Conservation (phyloP, 306 rosid genomes). For the Quillaja saponaria region DNA sequence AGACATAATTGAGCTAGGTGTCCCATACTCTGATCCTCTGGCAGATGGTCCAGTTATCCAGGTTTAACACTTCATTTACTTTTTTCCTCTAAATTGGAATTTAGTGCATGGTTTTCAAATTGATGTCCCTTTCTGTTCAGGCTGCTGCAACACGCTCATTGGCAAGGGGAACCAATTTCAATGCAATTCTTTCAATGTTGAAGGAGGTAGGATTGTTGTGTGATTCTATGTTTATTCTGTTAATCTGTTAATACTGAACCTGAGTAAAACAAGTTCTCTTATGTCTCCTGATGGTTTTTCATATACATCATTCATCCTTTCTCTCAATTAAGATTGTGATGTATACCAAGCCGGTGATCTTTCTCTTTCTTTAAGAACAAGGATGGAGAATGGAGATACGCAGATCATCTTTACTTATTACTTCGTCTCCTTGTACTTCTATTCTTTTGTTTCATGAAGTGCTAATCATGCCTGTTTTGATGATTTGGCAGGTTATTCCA, state of each 20-base stretch:
- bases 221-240: constrained; percentile 18
- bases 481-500: constrained; percentile 72
- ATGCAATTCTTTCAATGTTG: constrained; percentile 72
- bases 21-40: constrained; percentile 93
- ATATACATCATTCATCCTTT: background rate
- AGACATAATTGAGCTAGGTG: constrained; percentile 90
- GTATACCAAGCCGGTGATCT: constrained; percentile 4
- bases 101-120: constrained; percentile 26
- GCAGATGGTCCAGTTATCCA: constrained; percentile 99
- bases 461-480: constrained; percentile 20
- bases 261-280: background rate
- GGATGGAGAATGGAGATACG: background rate
- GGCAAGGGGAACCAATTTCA: constrained; percentile 74
- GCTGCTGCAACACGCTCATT: constrained; percentile 93
- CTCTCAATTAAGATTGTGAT: background rate
- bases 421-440: background rate
- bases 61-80: constrained; percentile 42
- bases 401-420: background rate
- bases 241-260: constrained; percentile 12
- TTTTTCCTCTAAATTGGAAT: constrained; percentile 1
- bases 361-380: too few relatives aligned
- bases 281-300: background rate
- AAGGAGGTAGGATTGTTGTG: constrained; percentile 63
- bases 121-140: constrained; percentile 45
- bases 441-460: background rate